Conservation (phyloP, 805 yeast species). For the Saturnispora halmiae region DNA sequence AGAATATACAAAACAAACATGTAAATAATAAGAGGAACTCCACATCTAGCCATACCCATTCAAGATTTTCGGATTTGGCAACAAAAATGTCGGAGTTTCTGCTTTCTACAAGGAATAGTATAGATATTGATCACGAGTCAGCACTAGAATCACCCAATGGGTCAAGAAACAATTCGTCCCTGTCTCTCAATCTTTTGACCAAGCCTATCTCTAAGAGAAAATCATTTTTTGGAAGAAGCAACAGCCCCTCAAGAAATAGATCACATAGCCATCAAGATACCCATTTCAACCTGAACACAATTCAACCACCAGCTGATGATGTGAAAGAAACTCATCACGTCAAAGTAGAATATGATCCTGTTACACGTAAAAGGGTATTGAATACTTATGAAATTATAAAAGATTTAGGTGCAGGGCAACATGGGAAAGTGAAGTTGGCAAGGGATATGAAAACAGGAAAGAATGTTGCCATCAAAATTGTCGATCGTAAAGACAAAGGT, state of each 20-base stretch:
- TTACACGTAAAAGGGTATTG: constrained; percentile 66
- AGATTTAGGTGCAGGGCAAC: constrained; percentile 94
- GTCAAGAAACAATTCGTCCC: constrained; percentile 21
- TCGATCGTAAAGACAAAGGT: constrained; percentile 59
- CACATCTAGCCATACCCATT: neutral
- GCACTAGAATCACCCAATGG: constrained; percentile 15
- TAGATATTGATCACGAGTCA: constrained; percentile 12
- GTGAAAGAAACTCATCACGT: constrained; percentile 83
- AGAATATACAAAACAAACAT: too few species aligned
- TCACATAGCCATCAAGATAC: neutral
- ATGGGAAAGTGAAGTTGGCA: constrained; percentile 95
- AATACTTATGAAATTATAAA: constrained; percentile 83
- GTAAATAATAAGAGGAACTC: too few species aligned
- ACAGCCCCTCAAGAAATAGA: constrained; percentile 11
- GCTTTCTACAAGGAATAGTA: constrained; percentile 15
- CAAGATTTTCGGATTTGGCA: constrained; percentile 22
- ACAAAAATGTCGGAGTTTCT: constrained; percentile 24
- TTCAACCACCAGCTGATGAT: constrained; percentile 11
- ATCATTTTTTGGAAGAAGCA: constrained; percentile 8
- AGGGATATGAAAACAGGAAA: constrained; percentile 54
- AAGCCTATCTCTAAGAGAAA: constrained; percentile 4
- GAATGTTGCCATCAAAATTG: constrained; percentile 87
- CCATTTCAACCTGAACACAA: neutral
- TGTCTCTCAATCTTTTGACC: constrained; percentile 21
- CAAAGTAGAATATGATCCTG: constrained; percentile 80